Conservation (phyloP, 2,329 filamentous ascomycete genomes). For the Aspergillus sp. region DNA sequence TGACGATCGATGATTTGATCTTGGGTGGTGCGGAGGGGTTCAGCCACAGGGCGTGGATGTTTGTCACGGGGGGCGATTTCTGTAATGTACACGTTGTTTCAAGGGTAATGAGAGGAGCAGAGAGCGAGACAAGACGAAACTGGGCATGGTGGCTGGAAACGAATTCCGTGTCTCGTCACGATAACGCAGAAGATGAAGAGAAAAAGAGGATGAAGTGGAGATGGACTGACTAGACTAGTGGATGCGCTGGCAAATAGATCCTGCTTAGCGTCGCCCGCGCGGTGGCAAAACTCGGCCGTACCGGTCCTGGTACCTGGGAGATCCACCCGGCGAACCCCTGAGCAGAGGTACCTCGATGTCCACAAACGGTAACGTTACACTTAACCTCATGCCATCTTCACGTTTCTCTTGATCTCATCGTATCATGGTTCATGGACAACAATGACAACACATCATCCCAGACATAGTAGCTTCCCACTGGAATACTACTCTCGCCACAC, state of each 20-base stretch:
- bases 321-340: background rate
- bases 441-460: too few species aligned
- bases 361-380: background rate
- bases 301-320: background rate
- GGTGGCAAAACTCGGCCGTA: background rate
- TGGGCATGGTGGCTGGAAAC: background rate
- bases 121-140: too few species aligned
- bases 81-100: too few species aligned
- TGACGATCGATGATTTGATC: background rate
- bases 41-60: background rate
- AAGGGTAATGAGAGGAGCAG: too few species aligned
- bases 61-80: background rate
- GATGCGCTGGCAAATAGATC: conserved; percentile 5
- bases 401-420: too few species aligned
- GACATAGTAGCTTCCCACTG: too few species aligned
- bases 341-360: background rate
- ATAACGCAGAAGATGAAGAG: background rate
- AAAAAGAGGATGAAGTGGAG: background rate
- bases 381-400: too few species aligned
- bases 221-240: conserved; percentile 3
- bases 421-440: too few species aligned
- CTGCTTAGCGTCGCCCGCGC: background rate
- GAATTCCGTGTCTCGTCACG: background rate
- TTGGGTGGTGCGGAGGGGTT: background rate
- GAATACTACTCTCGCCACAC: too few species aligned